These are phyloP conservation scores for Ceraceosorus bombacis DNA, from an alignment of 1,284 basidiomycete species.

Conservation along the genomic window DNA sequence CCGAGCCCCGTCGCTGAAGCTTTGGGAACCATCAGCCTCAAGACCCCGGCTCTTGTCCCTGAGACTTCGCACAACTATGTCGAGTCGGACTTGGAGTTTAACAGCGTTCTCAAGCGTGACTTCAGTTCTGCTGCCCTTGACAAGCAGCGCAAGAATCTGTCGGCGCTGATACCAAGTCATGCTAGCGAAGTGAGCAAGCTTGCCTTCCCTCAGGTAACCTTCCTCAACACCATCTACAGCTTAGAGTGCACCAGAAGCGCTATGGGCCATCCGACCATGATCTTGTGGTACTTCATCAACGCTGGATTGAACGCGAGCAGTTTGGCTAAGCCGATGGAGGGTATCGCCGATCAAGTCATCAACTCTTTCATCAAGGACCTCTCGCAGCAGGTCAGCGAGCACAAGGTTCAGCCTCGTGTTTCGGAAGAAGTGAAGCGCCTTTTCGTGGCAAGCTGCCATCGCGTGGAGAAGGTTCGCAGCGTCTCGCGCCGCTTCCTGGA, in stretches of 20 bases:
- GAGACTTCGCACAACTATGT: slow-evolving; percentile 78
- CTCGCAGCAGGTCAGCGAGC: slow-evolving; percentile 61
- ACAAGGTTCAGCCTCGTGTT: slow-evolving; percentile 67
- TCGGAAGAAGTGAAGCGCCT: slow-evolving; percentile 69
- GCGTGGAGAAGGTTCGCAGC: slow-evolving; percentile 70
- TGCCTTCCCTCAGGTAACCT: slow-evolving; percentile 74
- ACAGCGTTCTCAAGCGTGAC: slow-evolving; percentile 66
- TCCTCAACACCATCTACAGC: slow-evolving; percentile 78
- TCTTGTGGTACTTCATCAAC: slow-evolving; percentile 84
- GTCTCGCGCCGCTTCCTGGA: slow-evolving; percentile 76
- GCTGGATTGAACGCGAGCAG: slow-evolving; percentile 66
- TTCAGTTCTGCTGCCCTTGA: slow-evolving; percentile 35
- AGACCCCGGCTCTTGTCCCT: slow-evolving; percentile 76
- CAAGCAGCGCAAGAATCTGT: slow-evolving; percentile 41
- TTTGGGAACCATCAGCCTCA: slow-evolving; percentile 71
- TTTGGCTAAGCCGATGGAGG: slow-evolving; percentile 69
- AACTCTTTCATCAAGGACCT: slow-evolving; percentile 45
- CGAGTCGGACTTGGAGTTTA: slow-evolving; percentile 85
- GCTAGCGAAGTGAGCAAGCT: slow-evolving; percentile 67
- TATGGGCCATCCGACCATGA: slow-evolving; percentile 68
- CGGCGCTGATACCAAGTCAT: slow-evolving; percentile 60
- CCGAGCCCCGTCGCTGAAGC: neutral
- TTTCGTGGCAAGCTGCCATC: slow-evolving; percentile 73
- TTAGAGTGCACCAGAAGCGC: slow-evolving; percentile 80
- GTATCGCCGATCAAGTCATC: slow-evolving; percentile 73